Percentiles rank a stretch among this genome's conserved stretches.
Evolutionary conservation across 306 rosid genomes (phyloP).

Genomic region (Clitoria ternatea): DNA sequence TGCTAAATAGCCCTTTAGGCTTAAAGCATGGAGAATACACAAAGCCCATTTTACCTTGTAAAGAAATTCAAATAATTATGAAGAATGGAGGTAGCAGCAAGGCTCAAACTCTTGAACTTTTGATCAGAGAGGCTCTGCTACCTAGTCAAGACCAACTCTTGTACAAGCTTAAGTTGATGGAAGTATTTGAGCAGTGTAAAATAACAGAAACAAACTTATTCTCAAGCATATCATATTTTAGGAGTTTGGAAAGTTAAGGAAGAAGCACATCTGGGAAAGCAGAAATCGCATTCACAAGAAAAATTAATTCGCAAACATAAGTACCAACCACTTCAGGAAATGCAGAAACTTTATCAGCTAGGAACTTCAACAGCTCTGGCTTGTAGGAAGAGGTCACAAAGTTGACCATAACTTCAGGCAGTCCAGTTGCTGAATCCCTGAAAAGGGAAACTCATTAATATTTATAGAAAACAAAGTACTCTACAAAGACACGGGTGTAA

Average conservation of each 20-base stretch:
- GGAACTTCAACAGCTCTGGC: constrained; percentile 67
- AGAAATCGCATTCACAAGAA: background rate
- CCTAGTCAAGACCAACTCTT: background rate
- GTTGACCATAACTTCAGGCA: constrained; percentile 88
- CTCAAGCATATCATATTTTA: background rate
- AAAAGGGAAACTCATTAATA: constrained; percentile 22
- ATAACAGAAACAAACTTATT: background rate
- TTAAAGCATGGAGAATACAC: constrained; percentile 7
- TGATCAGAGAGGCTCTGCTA: background rate
- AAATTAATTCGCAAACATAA: constrained; percentile 1
- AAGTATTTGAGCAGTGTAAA: background rate
- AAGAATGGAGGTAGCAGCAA: constrained; percentile 1
- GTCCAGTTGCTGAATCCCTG: constrained; percentile 68
- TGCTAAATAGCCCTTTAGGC: background rate
- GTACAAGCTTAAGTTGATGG: background rate
- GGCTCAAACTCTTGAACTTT: background rate
- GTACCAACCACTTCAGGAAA: constrained; percentile 92
- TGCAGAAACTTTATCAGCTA: constrained; percentile 59
- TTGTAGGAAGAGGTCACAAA: constrained; percentile 88
- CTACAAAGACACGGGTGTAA: constrained; percentile 1
- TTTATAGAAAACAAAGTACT: background rate
- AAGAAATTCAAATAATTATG: background rate
- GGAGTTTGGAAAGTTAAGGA: constrained; percentile 10
- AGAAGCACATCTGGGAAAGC: background rate
- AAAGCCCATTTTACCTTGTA: background rate